Evolutionary conservation across 2,329 filamentous ascomycete genomes (phyloP), one percentile per base, ranked within the genome.

Genomic region (Trichophaea hybrida): DNA sequence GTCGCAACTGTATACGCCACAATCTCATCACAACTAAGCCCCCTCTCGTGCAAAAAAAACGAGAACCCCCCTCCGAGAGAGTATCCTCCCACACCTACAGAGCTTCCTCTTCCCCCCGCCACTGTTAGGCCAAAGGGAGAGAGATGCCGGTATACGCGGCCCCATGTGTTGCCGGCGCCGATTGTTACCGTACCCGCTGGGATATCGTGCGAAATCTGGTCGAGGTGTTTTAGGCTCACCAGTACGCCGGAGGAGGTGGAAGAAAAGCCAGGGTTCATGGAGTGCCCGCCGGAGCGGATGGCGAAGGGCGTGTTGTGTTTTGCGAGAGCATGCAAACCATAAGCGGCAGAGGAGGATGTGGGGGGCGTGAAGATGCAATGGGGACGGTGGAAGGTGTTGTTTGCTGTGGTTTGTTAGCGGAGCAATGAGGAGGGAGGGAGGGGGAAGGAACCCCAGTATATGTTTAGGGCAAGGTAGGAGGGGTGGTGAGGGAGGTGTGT

Each of bases 81-180:
- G 32, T 76, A 70, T 1, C 76, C 76, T 6, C 72, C 70, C 1
- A 77, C 74, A 7, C 75, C 75, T 2, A 76, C 72, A 6, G 68
- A 10, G 5, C 6, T 10, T 13, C 15, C 55, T n/a, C 55, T 40
- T 3, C 40, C 55, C 1, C 55, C 55, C 3, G 55, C 8, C 1
- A 48, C 66, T 0, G 44, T 53, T 5, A 75, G 48, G 6, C 67
- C 67, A 8, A 65, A 60, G 1, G 65, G 64, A 5, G 68, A 64
- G n/a, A 70, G 64, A 35, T 62, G 59, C 1, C 63, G 63, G 55
- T 72, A 72, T 10, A 72, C 69, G 2, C 58, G 64, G 17, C 68
- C 65, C 66, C 71, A 70, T 44, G 67, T 66, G 48, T 66, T 67
- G 31, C 70, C 71, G 38, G 70, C 65, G 6, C 71, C 71, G 5